phyloP scores from a whole-genome alignment of 306 rosid genomes.

The Ormosia semicastrata region DNA sequence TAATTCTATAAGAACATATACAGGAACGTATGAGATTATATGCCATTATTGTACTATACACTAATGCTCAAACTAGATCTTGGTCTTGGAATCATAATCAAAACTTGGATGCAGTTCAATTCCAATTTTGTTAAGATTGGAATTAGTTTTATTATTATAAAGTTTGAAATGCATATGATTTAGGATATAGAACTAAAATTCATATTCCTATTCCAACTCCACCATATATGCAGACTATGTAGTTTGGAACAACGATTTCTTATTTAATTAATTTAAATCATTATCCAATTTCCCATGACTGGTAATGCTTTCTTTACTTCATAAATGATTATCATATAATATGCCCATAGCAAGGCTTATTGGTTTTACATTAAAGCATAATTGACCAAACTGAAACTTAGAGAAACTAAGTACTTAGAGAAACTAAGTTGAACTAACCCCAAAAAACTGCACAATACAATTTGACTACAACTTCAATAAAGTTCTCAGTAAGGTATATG shows the following conservation, averaged over 20 bases:
- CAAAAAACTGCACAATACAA: neutral
- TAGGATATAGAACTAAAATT: neutral
- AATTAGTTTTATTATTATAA: neutral
- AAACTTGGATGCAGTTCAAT: neutral
- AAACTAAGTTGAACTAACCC: neutral
- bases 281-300: neutral
- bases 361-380: neutral
- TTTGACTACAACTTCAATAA: neutral
- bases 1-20: neutral
- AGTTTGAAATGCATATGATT: neutral
- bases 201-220: neutral
- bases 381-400: neutral
- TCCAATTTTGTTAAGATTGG: neutral
- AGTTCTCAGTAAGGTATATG: neutral
- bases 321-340: neutral
- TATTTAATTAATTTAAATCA: neutral
- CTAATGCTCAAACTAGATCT: neutral
- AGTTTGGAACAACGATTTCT: neutral
- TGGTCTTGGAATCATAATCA: neutral
- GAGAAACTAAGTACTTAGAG: neutral
- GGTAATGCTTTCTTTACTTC: neutral
- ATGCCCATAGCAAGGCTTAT: neutral
- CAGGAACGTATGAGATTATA: neutral
- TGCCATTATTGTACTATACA: neutral
- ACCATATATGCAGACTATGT: neutral